These are phyloP conservation scores for Dioszegia crocea DNA, from an alignment of 768 basidiomycete species.

Conservation along the genomic window DNA sequence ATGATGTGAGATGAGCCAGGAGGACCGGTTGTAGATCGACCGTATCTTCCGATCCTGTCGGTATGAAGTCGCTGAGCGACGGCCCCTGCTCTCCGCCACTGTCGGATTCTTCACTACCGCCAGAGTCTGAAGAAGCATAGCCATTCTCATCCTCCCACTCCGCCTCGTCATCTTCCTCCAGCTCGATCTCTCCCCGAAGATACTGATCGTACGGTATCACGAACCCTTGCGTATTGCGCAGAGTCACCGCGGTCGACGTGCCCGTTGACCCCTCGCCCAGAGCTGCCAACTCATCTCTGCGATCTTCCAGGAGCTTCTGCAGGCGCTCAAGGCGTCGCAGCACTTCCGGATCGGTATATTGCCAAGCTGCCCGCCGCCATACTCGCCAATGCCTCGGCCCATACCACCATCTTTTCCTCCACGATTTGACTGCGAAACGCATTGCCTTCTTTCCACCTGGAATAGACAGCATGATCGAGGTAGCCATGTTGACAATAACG, in stretches of 20 bases:
- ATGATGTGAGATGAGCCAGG: constrained; percentile 39
- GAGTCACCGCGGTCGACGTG: constrained; percentile 9
- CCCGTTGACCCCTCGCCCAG: neutral
- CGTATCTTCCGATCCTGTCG: constrained; percentile 9
- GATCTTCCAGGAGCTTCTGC: neutral
- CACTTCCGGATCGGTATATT: neutral
- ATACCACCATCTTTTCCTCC: constrained; percentile 38
- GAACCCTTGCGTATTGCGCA: neutral
- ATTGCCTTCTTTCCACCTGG: constrained; percentile 22
- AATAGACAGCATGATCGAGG: constrained; percentile 14
- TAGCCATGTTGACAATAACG: constrained; percentile 9
- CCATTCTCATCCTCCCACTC: constrained; percentile 28
- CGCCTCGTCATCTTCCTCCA: constrained; percentile 40
- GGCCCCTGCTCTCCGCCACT: constrained; percentile 16
- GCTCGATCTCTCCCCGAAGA: constrained; percentile 29
- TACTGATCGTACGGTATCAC: constrained; percentile 19
- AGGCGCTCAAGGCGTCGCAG: neutral
- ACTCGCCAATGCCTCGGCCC: constrained; percentile 37
- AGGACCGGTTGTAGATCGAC: constrained; percentile 38
- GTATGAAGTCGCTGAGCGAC: constrained; percentile 22
- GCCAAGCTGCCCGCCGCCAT: constrained; percentile 37
- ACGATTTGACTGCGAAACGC: constrained; percentile 3
- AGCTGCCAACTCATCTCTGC: neutral
- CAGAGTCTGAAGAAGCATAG: constrained; percentile 16
- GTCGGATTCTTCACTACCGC: constrained; percentile 7